Percentiles rank a stretch among this genome's conserved stretches.
Conservation (phyloP, 257 asterid genomes). For the Echites panduratus region DNA sequence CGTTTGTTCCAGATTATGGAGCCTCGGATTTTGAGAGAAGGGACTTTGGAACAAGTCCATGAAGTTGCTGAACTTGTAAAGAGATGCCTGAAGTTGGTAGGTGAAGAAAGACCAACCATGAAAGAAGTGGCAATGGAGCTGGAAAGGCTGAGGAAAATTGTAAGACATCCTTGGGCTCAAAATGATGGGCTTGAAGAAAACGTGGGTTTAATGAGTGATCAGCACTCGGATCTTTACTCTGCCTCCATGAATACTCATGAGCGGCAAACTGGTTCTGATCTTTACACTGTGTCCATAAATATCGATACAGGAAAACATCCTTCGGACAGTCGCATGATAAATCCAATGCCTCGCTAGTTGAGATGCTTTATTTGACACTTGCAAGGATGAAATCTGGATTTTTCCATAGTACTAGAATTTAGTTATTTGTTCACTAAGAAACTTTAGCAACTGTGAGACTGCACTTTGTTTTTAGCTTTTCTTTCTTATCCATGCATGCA, state of each 20-base stretch:
- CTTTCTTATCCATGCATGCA: too few species aligned
- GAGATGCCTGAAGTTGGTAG: conserved; percentile 33
- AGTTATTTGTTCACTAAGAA: neutral
- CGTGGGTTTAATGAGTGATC: neutral
- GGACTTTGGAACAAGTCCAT: too few species aligned
- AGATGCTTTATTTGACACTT: neutral
- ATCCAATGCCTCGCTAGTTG: conserved; percentile 6
- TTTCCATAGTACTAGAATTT: too few species aligned
- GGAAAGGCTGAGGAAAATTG: conserved; percentile 16
- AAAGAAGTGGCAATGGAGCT: conserved; percentile 50
- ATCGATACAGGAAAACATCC: neutral
- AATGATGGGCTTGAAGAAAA: neutral
- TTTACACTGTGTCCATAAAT: neutral
- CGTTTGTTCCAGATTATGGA: too few species aligned
- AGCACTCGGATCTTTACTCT: neutral
- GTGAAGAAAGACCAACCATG: conserved; percentile 49
- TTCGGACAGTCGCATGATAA: neutral
- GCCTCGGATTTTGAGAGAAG: too few species aligned
- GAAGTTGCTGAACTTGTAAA: too few species aligned
- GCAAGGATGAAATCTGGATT: neutral
- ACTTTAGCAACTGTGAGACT: neutral
- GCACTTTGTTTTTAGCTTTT: neutral
- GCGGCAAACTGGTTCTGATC: neutral
- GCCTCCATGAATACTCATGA: neutral
- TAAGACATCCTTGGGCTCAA: conserved; percentile 14